Evolutionary conservation across 306 rosid genomes (phyloP).

Genomic region (Pyrus betulifolia): DNA sequence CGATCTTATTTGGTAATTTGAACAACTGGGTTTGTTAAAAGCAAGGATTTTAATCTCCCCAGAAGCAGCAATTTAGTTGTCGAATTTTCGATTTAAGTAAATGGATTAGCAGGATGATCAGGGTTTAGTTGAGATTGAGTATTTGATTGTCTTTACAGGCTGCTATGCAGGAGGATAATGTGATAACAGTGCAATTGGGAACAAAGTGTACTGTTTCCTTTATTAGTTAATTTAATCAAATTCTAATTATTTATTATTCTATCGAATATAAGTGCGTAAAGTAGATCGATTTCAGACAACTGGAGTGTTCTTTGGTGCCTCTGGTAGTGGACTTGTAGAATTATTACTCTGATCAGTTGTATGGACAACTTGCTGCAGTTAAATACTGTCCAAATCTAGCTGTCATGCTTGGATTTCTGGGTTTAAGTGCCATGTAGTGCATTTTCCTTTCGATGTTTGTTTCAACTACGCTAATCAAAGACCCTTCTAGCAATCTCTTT

Average conservation of each 20-base stretch:
- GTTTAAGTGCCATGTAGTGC: background rate
- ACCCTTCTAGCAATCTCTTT: background rate
- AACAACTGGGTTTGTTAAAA: background rate
- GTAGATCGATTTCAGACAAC: background rate
- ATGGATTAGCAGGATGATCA: background rate
- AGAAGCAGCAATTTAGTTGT: background rate
- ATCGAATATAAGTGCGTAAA: background rate
- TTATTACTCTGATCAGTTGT: conserved; percentile 6
- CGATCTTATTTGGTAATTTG: background rate
- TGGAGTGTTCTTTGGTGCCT: background rate
- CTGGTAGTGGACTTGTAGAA: background rate
- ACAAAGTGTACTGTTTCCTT: background rate
- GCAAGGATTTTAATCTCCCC: background rate
- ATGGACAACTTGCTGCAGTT: background rate
- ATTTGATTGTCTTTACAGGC: background rate
- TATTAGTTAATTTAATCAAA: background rate
- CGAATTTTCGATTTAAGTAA: background rate
- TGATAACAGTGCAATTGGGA: background rate
- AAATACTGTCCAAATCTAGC: background rate
- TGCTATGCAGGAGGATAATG: background rate
- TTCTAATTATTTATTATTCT: background rate
- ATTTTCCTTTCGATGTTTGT: background rate
- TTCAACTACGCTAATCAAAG: background rate
- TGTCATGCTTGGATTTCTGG: background rate
- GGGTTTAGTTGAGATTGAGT: background rate